Evolutionary conservation across 1,284 basidiomycete species (phyloP).

Genomic region (Ganoderma meredithae): DNA sequence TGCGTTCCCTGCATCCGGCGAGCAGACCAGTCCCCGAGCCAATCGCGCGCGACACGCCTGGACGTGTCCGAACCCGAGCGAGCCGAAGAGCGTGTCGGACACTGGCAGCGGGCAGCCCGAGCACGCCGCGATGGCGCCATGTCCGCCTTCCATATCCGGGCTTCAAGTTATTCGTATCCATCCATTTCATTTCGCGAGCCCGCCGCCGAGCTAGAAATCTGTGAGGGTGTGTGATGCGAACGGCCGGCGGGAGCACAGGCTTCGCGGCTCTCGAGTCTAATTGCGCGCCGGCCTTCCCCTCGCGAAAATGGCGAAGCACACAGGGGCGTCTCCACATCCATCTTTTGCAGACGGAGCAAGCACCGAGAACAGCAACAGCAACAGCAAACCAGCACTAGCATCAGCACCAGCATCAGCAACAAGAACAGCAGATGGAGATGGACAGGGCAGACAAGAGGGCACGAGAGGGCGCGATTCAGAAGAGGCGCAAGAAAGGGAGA

Average conservation of each 20-base stretch:
- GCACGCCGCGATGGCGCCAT: background rate
- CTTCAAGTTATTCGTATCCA: no score
- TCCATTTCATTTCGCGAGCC: no score
- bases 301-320: no score
- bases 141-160: no score
- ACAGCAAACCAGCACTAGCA: background rate
- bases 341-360: background rate
- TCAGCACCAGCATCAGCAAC: background rate
- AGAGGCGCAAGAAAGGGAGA: background rate
- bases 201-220: no score
- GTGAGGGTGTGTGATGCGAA: background rate
- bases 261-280: no score
- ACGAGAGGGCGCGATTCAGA: no score
- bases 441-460: background rate
- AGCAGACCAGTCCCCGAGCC: background rate
- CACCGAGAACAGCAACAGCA: background rate
- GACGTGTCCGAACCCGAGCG: no score
- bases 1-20: background rate
- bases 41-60: background rate
- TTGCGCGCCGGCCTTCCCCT: no score
- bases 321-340: no score
- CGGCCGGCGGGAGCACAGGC: background rate
- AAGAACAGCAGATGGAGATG: background rate
- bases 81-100: no score
- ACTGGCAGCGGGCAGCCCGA: background rate